A percentile compares a stretch with the other conserved stretches of the same genome.
Conservation (phyloP, 768 basidiomycete species). For the Leccinum pellstonianum region DNA sequence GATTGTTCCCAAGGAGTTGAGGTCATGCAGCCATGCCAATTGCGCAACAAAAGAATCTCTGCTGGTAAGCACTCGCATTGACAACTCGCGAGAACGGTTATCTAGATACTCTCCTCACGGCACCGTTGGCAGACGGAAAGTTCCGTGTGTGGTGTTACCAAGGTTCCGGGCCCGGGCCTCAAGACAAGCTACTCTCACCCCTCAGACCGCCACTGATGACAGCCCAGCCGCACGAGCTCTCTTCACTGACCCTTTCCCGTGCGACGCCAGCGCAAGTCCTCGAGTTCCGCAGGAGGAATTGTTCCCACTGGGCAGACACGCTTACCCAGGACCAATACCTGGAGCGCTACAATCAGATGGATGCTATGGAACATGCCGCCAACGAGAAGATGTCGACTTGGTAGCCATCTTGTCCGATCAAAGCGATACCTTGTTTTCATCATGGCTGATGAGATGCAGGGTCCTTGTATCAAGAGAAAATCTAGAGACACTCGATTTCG, state of each 20-base stretch:
- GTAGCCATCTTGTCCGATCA: conserved; percentile 28
- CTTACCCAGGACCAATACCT: conserved; percentile 43
- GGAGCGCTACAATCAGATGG: conserved; percentile 39
- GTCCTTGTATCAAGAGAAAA: conserved; percentile 53
- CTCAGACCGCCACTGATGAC: conserved; percentile 7
- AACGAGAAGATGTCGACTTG: conserved; percentile 40
- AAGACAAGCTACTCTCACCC: neutral
- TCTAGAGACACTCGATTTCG: conserved; percentile 32
- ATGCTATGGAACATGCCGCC: conserved; percentile 42
- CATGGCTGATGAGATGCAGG: conserved; percentile 29
- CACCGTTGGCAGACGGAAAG: neutral
- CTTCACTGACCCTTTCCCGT: conserved; percentile 25
- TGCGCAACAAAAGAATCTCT: neutral
- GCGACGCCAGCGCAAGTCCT: conserved; percentile 47
- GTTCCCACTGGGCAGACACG: conserved; percentile 43
- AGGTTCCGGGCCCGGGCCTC: neutral
- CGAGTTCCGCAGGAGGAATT: conserved; percentile 39
- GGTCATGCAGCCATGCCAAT: neutral
- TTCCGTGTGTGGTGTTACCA: neutral
- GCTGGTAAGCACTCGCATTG: neutral
- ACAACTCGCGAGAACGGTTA: too few relatives aligned
- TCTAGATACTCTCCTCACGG: neutral
- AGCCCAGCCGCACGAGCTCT: conserved; percentile 26
- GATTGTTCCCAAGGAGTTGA: neutral
- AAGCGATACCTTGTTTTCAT: neutral